Evolutionary conservation across 2,329 filamentous ascomycete genomes (phyloP).

Genomic region (Nemania sp.): DNA sequence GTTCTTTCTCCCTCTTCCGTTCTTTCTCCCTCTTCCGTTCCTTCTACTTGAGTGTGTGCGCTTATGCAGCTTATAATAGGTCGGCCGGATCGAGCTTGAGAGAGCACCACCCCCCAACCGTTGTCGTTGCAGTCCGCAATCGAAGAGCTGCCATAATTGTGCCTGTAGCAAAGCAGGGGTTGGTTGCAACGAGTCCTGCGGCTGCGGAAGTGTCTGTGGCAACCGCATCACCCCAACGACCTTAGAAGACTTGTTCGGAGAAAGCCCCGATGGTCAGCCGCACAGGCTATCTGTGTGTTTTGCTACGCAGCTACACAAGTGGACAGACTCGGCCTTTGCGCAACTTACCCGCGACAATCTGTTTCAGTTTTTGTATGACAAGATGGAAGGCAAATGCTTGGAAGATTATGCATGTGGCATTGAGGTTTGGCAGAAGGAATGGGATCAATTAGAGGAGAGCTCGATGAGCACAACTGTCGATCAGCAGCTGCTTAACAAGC

Average conservation of each 20-base stretch:
- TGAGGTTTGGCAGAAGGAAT: background rate
- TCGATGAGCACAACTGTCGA: background rate
- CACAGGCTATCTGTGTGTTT: conserved; percentile 3
- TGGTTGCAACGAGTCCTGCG: conserved; percentile 6
- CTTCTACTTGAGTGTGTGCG: too few relatives aligned
- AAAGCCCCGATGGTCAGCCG: background rate
- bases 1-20: too few relatives aligned
- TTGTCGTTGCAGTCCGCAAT: background rate
- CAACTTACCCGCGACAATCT: conserved; percentile 1
- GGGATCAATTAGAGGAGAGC: background rate
- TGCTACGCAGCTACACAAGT: background rate
- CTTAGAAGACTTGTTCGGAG: background rate
- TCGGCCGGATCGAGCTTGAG: background rate
- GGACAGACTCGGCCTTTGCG: background rate
- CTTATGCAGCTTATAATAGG: background rate
- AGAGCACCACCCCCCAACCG: background rate
- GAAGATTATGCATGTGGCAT: background rate
- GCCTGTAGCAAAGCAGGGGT: background rate
- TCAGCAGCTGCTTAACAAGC: background rate
- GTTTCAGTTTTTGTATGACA: background rate
- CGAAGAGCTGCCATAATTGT: conserved; percentile 1
- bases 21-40: too few relatives aligned
- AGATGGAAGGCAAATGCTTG: background rate
- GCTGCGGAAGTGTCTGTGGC: background rate
- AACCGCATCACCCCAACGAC: background rate